Percentiles rank a stretch among this genome's conserved stretches.
Evolutionary conservation across 108 stramenopile species (phyloP).

Genomic region (Skeletonema tropicum): DNA sequence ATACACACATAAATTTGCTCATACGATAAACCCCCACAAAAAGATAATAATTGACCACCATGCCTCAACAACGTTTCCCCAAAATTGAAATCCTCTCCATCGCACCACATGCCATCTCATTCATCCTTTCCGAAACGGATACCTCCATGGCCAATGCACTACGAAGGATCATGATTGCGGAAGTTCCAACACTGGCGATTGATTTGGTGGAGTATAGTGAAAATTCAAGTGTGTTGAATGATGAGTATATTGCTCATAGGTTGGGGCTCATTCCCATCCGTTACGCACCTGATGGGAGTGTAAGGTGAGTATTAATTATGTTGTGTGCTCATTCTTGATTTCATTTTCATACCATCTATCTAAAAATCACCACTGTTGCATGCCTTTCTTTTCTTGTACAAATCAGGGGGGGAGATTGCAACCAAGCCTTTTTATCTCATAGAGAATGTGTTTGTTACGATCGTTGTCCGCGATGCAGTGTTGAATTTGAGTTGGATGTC

Average conservation of each 20-base stretch:
- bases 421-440: constrained; percentile 72
- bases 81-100: constrained; percentile 79
- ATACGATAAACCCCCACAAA: background rate
- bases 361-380: no score
- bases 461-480: constrained; percentile 81
- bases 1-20: background rate
- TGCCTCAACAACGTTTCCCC: constrained; percentile 92
- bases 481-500: constrained; percentile 90
- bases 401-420: constrained; percentile 66
- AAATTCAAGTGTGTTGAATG: constrained; percentile 94
- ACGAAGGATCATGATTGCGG: constrained; percentile 97
- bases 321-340: background rate
- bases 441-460: constrained; percentile 89
- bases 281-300: constrained; percentile 66
- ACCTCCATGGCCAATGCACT: constrained; percentile 95
- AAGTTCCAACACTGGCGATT: constrained; percentile 95
- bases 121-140: constrained; percentile 93
- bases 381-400: no score
- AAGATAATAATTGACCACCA: constrained; percentile 17
- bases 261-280: constrained; percentile 95
- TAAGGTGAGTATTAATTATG: constrained; percentile 48
- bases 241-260: constrained; percentile 98
- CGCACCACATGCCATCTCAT: constrained; percentile 85
- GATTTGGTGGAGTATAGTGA: constrained; percentile 94
- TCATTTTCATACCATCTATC: background rate